Conservation (phyloP, 108 stramenopile species). For the Asterionellopsis glacialis region DNA sequence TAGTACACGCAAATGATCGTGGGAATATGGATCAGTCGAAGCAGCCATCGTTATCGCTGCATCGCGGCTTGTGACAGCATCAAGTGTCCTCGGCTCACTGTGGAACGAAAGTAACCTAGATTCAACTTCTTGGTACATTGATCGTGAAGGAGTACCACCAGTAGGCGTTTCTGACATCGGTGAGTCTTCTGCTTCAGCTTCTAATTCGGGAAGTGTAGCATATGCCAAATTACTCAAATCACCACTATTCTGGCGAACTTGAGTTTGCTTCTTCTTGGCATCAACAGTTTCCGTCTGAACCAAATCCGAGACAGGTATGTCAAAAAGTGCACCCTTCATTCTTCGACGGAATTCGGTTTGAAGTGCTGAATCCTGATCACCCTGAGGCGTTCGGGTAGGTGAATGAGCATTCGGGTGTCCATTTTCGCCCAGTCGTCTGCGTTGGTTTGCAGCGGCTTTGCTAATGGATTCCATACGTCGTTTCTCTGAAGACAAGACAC, state of each 20-base stretch:
- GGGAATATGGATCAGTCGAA: slow-evolving; percentile 32
- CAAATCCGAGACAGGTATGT: slow-evolving; percentile 62
- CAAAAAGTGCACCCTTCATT: slow-evolving; percentile 77
- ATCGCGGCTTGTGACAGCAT: not conserved
- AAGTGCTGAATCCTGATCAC: slow-evolving; percentile 48
- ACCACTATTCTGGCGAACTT: not conserved
- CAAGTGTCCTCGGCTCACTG: not conserved
- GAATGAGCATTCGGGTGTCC: not conserved
- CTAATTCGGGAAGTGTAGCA: not conserved
- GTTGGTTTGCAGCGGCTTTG: slow-evolving; percentile 1
- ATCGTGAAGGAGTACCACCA: slow-evolving; percentile 1
- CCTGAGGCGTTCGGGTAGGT: slow-evolving; percentile 5
- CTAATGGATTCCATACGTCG: slow-evolving; percentile 1
- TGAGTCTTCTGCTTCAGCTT: not conserved
- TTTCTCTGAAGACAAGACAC: slow-evolving; percentile 53
- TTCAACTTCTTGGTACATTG: not conserved
- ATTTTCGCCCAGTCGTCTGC: not conserved
- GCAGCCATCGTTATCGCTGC: slow-evolving; percentile 2
- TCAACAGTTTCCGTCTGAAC: slow-evolving; percentile 6
- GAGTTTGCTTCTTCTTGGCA: not conserved
- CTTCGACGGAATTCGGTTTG: slow-evolving; percentile 80
- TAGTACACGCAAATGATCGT: slow-evolving; percentile 41
- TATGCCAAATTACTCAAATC: slow-evolving; percentile 4
- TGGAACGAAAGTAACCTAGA: not conserved
- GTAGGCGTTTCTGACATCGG: slow-evolving; percentile 3